phyloP scores from a whole-genome alignment of 2,329 filamentous ascomycete species.

The Teratosphaeria gauchensis region DNA sequence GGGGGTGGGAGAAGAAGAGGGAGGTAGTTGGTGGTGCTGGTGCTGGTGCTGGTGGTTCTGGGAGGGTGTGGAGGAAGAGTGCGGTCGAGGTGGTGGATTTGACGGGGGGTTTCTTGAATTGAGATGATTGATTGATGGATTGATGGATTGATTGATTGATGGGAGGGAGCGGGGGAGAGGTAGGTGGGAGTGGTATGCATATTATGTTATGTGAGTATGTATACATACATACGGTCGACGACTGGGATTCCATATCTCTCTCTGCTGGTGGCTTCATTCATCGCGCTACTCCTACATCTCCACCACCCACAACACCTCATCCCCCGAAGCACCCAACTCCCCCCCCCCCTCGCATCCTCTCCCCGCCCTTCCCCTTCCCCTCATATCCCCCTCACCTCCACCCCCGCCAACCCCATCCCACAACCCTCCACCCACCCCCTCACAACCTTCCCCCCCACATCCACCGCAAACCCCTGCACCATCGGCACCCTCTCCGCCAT shows the following conservation, averaged over 20 bases:
- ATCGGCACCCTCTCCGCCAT: not conserved
- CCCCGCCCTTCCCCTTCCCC: not conserved
- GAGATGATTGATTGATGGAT: slow-evolving; percentile 2
- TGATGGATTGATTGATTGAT: not conserved
- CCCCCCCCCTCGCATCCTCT: too few species aligned
- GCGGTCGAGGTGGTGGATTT: slow-evolving; percentile 28
- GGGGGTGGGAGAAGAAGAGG: slow-evolving; percentile 10
- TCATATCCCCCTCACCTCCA: not conserved
- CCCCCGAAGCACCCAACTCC: too few species aligned
- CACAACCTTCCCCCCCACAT: not conserved
- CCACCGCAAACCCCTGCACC: not conserved
- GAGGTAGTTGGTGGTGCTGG: not conserved
- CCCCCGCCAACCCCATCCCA: not conserved
- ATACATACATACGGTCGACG: too few species aligned
- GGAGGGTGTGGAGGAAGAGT: slow-evolving; percentile 22
- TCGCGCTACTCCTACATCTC: too few species aligned
- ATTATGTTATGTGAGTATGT: too few species aligned
- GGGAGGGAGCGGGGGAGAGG: not conserved
- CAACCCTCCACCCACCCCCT: not conserved
- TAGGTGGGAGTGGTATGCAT: too few species aligned
- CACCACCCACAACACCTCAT: too few species aligned
- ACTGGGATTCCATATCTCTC: too few species aligned
- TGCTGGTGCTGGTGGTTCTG: too few species aligned
- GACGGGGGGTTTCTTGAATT: slow-evolving; percentile 22
- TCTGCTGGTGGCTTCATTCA: too few species aligned